These are phyloP conservation scores for rapeseed (Brassica napus) DNA, from an alignment of 345 rosid genomes.

Conservation along the genomic window Da-Ae NC_063449.1:2416001-2416500, in stretches of 20 bases:
- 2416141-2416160: not conserved
- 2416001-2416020: not conserved
- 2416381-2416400: slow-evolving; percentile 26
- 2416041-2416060: slow-evolving; percentile 10
- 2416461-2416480: slow-evolving; percentile 16
- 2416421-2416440: slow-evolving; percentile 27
- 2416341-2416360: slow-evolving; percentile 34
- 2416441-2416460: slow-evolving; percentile 26
- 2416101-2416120: not conserved
- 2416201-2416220: not conserved
- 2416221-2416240: slow-evolving; percentile 31
- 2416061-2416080: not conserved
- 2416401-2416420: slow-evolving; percentile 18
- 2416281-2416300: not conserved
- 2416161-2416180: not conserved
- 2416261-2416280: not conserved
- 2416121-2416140: not conserved
- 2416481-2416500: slow-evolving; percentile 28
- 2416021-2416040: too few species aligned
- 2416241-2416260: slow-evolving; percentile 23
- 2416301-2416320: not conserved
- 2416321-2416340: slow-evolving; percentile 15
- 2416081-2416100: slow-evolving; percentile 5
- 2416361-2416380: slow-evolving; percentile 30
- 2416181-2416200: slow-evolving; percentile 13